Base-by-base conservation (phyloP, 2,329 filamentous ascomycete species). In the Xylaria sp. region DNA sequence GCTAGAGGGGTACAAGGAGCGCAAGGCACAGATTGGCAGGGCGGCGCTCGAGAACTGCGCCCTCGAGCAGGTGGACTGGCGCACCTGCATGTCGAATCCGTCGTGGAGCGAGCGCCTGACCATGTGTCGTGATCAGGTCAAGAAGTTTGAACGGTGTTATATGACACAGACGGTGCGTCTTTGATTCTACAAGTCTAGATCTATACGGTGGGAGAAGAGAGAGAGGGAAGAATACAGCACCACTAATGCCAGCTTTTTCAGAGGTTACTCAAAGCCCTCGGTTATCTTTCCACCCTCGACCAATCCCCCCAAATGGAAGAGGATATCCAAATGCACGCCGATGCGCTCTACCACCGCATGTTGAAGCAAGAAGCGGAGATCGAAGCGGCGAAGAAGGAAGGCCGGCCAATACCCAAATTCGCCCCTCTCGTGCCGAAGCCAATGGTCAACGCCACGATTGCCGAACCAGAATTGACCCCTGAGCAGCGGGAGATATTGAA, bases 1-100 rank as follows among this genome's bases (percentile, higher is more conserved):
- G 65, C 84, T 98, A 61, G 91, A 95, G 63, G 90, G 89, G 7
- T 97, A 91, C 86, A 97, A 97, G 80, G 89, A 93, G 78, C 90
- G 94, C 70, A 93, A 92, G 78, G 87, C 89, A 41, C 87, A 89
- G 65, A 92, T 98, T 70, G 93, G 92, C 37, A 86, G 88, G 51
- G 92, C 94, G 0, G 94, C 95, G 10, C 85, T 97, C 77, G 96
- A 99, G 83, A 99, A 98, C 80, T 99, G 96, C 81, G 91, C 94
- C 0, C 81, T 94, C 70, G 93, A 97, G 79, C 94, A 98, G 82
- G 86, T 93, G 78, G 91, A 91, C 68, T 91, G 97, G 84, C 90
- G 91, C 69, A 86, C 91, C 57, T 99, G 96, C 84, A 96, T 96
- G 85, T 87, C 88, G 76, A 85, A 86, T 64, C 94, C 94, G 34